Base-by-base conservation (phyloP, 768 basidiomycete genomes). In the Trichaptum fuscoviolaceum region DNA sequence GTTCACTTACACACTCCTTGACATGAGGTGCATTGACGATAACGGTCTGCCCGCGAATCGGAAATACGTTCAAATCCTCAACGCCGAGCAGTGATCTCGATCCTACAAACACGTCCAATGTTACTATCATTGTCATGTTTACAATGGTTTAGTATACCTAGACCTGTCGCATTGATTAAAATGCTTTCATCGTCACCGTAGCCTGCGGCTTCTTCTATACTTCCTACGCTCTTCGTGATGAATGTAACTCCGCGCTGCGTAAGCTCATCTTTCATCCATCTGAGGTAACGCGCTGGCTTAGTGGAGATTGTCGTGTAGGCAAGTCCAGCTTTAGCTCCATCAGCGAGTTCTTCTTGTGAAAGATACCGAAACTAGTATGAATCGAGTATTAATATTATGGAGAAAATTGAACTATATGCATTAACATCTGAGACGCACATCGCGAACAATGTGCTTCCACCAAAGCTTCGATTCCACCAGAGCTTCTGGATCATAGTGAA, bases 11-110 rank as follows among this genome's bases (percentile, higher is more conserved):
- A 64, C 60, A 78, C 65, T 80, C 78, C 58, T 77, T 82, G 59
- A 92, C 78, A 77, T 84, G 82, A 0, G 91, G 89, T 1, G 92
- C 91, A 52, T 84, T 76, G 24, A 96, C 80, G 20, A 95, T 74
- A 9, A 95, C 87, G 0, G 92, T 89, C 77, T 96, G 95, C 8
- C 95, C 95, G 58, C 93, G 82, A 69, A 95, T 84, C 0, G 95
- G 93, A 73, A 85, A 87, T 25, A 95, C 78, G 25, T 78, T 79
- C 66, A 81, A 81, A 74, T 97, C 95, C 71, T 95, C 88, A 1
- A 96, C 86, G 6, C 94, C 95, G 15, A 91, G 85, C 58, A 96
- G 81, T 35, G 85, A 87, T 63, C 85, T 82, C 9, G 93, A 87
- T 3, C 90, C 90, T 83, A 63, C 12, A 23, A 59, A 9, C 20